Evolutionary conservation across 2,329 filamentous ascomycete species (phyloP).

Genomic region (Ilyonectria mors-panacis): DNA sequence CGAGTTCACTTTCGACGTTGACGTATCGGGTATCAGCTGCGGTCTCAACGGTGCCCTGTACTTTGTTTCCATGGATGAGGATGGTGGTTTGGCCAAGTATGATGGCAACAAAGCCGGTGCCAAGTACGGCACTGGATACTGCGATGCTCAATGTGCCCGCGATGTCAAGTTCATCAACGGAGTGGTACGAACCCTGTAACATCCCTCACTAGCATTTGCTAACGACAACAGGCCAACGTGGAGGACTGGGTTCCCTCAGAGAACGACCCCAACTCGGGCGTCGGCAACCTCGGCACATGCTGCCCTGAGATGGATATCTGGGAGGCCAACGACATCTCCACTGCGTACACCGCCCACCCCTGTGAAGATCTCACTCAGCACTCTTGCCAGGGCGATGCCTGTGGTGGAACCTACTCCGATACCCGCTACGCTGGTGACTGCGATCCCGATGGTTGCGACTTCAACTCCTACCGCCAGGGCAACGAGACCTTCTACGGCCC

Average conservation of each 20-base stretch:
- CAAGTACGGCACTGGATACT: conserved; percentile 71
- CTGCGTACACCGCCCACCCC: conserved; percentile 75
- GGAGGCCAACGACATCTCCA: conserved; percentile 76
- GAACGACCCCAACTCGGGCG: conserved; percentile 68
- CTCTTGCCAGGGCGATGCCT: conserved; percentile 65
- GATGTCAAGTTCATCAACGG: conserved; percentile 71
- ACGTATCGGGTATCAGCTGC: conserved; percentile 76
- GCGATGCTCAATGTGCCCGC: conserved; percentile 66
- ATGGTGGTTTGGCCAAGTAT: conserved; percentile 67
- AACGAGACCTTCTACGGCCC: conserved; percentile 73
- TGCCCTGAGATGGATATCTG: conserved; percentile 74
- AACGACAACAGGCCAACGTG: conserved; percentile 59
- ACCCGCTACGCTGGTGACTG: conserved; percentile 73
- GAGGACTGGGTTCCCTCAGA: conserved; percentile 65
- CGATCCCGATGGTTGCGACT: conserved; percentile 79
- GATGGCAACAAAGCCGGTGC: conserved; percentile 66
- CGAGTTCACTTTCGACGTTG: conserved; percentile 81
- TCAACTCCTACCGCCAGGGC: conserved; percentile 77
- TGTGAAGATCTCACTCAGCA: conserved; percentile 66
- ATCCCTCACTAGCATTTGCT: conserved; percentile 30
- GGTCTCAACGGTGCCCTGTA: conserved; percentile 81
- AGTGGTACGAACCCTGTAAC: conserved; percentile 48
- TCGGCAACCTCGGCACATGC: conserved; percentile 67
- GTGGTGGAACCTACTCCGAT: conserved; percentile 65
- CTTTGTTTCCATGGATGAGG: conserved; percentile 72